A percentile compares a stretch with the other conserved stretches of the same genome.
Conservation (phyloP, 352 stramenopile species). For the Phytophthora rubi region DNA sequence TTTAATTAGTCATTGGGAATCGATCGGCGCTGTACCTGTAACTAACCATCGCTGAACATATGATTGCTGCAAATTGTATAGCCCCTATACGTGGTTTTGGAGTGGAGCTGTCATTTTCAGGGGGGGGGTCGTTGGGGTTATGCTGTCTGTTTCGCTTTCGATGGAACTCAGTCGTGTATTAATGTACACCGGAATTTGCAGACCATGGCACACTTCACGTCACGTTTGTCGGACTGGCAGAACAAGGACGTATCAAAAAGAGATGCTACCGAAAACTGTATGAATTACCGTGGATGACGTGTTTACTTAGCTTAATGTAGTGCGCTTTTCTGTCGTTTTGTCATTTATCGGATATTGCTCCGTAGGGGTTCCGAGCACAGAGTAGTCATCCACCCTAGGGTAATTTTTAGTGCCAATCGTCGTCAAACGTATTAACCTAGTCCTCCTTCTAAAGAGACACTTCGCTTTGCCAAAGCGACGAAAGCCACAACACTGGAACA, state of each 20-base stretch:
- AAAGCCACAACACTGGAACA: no score
- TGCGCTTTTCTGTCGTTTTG: not conserved
- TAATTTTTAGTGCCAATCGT: no score
- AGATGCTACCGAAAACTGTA: not conserved
- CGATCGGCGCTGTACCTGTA: not conserved
- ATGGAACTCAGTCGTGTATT: not conserved
- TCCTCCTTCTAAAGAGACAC: no score
- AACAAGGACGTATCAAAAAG: not conserved
- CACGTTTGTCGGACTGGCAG: not conserved
- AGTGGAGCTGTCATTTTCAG: not conserved
- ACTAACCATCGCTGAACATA: not conserved
- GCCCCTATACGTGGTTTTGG: not conserved
- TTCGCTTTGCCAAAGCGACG: no score
- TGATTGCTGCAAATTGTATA: not conserved
- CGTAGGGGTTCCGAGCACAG: no score
- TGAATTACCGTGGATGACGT: not conserved
- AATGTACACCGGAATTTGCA: not conserved
- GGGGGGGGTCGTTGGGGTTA: not conserved
- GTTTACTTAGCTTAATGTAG: not conserved
- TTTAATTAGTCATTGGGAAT: no score
- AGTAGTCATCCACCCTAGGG: no score
- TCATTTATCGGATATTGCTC: no score
- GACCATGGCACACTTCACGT: not conserved
- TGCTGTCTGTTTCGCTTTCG: not conserved
- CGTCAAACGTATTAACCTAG: no score